A percentile compares a stretch with the other conserved stretches of the same genome.
These are phyloP conservation scores for Pythium volutum DNA, from an alignment of 352 stramenopile genomes.

Conservation along the genomic window DNA sequence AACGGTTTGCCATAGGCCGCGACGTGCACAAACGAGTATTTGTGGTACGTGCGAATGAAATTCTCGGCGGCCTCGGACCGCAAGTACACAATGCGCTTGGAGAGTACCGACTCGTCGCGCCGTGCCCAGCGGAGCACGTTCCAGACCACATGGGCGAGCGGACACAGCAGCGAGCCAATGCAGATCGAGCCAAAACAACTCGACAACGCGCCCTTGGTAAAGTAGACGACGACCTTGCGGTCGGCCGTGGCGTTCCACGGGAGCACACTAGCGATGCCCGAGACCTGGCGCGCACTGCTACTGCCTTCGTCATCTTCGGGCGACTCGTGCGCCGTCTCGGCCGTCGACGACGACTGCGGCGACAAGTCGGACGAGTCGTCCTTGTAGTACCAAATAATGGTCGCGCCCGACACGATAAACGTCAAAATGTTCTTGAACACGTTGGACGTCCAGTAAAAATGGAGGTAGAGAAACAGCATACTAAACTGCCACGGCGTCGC, in stretches of 20 bases:
- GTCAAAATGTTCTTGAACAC: slow-evolving; percentile 84
- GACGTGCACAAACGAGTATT: slow-evolving; percentile 84
- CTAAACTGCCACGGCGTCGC: slow-evolving; percentile 64
- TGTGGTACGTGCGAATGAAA: slow-evolving; percentile 86
- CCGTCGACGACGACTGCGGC: slow-evolving; percentile 29
- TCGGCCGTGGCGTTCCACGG: slow-evolving; percentile 27
- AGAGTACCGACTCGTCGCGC: slow-evolving; percentile 66
- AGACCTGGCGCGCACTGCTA: not conserved
- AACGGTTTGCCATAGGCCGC: slow-evolving; percentile 81
- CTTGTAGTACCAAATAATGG: slow-evolving; percentile 86
- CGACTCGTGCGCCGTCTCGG: slow-evolving; percentile 33
- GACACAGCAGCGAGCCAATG: slow-evolving; percentile 76
- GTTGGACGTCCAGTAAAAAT: slow-evolving; percentile 89
- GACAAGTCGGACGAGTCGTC: slow-evolving; percentile 65
- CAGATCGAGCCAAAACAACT: slow-evolving; percentile 84
- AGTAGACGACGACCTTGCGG: slow-evolving; percentile 67
- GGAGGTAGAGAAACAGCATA: slow-evolving; percentile 73
- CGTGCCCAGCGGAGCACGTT: slow-evolving; percentile 71
- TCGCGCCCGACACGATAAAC: slow-evolving; percentile 71
- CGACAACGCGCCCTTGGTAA: slow-evolving; percentile 53
- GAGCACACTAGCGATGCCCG: slow-evolving; percentile 7
- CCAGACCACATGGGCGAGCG: slow-evolving; percentile 73
- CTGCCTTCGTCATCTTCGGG: slow-evolving; percentile 15
- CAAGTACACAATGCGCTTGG: slow-evolving; percentile 52
- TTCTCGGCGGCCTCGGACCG: slow-evolving; percentile 61